Evolutionary conservation across 2,329 filamentous ascomycete genomes (phyloP).

Genomic region (Colletotrichum salicis): DNA sequence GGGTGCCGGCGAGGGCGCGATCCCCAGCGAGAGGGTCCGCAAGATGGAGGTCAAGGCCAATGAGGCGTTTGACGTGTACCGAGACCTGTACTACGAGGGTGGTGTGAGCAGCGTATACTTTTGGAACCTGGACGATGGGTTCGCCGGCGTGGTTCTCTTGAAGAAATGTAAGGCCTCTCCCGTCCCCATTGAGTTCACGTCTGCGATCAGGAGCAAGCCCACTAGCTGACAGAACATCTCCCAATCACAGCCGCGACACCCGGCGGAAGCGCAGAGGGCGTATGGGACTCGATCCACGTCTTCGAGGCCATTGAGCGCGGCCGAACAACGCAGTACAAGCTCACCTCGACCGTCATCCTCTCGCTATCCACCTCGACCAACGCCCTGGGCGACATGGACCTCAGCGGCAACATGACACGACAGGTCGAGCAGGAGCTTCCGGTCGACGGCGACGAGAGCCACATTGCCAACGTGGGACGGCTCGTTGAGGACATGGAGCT

Average conservation of each 20-base stretch:
- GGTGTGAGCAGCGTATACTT: conserved; percentile 97
- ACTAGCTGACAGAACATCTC: not conserved
- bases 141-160: conserved; percentile 92
- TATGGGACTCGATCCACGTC: conserved; percentile 99
- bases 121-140: conserved; percentile 98
- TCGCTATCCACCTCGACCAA: conserved; percentile 73
- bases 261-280: conserved; percentile 75
- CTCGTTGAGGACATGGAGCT: conserved; percentile 99
- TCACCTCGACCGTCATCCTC: conserved; percentile 96
- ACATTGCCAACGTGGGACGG: conserved; percentile 93
- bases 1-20: conserved; percentile 79
- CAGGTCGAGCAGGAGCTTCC: conserved; percentile 93
- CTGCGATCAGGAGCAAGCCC: not conserved
- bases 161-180: conserved; percentile 79
- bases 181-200: not conserved
- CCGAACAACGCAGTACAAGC: conserved; percentile 93
- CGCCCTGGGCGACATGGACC: conserved; percentile 84
- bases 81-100: conserved; percentile 96
- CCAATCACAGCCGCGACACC: conserved; percentile 68
- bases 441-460: conserved; percentile 88
- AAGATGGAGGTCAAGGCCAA: conserved; percentile 96
- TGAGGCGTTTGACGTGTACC: conserved; percentile 95
- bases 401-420: conserved; percentile 97
- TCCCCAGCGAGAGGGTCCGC: conserved; percentile 89
- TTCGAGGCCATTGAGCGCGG: conserved; percentile 96